A percentile compares a stretch with the other conserved stretches of the same genome.
Conservation (phyloP, 2,329 filamentous ascomycete species). For the Aspergillus ochraceoroseus region DNA sequence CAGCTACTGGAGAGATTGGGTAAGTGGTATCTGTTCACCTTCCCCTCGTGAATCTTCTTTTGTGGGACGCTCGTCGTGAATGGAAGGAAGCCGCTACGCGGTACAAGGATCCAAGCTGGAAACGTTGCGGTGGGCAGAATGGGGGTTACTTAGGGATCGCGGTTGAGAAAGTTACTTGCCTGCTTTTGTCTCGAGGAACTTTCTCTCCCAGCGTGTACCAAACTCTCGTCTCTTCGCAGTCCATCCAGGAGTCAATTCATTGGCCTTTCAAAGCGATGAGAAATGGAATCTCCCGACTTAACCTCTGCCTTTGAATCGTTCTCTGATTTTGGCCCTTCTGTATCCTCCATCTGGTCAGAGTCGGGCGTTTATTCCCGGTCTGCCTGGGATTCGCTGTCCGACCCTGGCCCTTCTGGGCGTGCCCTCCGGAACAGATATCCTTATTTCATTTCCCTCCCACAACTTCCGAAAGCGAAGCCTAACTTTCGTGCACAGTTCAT, state of each 20-base stretch:
- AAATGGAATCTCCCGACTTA: neutral
- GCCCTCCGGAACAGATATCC: conserved; percentile 3
- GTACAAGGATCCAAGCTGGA: neutral
- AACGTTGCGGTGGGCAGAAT: neutral
- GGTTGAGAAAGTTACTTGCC: neutral
- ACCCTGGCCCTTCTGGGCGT: conserved; percentile 2
- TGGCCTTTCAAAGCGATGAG: neutral
- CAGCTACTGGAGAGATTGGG: conserved; percentile 99
- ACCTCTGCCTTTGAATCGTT: neutral
- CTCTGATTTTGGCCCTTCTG: conserved; percentile 5
- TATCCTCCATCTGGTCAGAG: neutral
- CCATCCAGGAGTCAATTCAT: conserved; percentile 1
- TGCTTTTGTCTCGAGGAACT: neutral
- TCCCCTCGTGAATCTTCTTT: conserved; percentile 9
- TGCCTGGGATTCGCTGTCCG: conserved; percentile 1
- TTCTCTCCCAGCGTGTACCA: neutral
- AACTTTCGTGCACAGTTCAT: conserved; percentile 66
- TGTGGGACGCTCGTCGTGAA: conserved; percentile 9
- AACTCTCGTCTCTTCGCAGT: neutral
- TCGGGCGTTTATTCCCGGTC: neutral
- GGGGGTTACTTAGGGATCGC: neutral
- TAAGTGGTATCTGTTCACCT: conserved; percentile 50
- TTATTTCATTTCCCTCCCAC: conserved; percentile 4
- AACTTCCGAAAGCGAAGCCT: conserved; percentile 11
- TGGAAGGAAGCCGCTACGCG: conserved; percentile 7